Percentiles rank a stretch among this genome's conserved stretches.
These are phyloP conservation scores for Euclidium syriacum DNA, from an alignment of 345 rosid species.

Conservation along the genomic window DNA sequence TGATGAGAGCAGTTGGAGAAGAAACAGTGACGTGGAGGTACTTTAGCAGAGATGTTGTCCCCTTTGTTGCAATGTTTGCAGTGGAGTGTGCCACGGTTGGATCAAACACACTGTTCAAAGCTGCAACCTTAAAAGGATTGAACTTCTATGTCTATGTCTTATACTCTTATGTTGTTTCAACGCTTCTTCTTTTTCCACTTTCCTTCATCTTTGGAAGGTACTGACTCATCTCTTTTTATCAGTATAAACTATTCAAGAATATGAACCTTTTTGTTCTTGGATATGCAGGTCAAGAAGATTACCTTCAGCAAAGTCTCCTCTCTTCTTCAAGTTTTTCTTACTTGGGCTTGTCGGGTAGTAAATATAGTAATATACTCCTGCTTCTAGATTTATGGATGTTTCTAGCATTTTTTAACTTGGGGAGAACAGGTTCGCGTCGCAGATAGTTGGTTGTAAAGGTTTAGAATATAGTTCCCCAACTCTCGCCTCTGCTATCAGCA, in stretches of 20 bases:
- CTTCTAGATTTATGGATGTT: background rate
- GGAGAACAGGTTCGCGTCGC: background rate
- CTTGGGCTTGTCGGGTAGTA: constrained; percentile 31
- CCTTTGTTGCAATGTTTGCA: constrained; percentile 28
- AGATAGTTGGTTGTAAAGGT: constrained; percentile 4
- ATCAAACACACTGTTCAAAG: constrained; percentile 31
- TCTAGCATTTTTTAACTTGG: background rate
- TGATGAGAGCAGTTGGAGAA: background rate
- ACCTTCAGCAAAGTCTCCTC: constrained; percentile 21
- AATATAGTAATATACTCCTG: background rate
- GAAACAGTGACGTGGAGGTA: constrained; percentile 8
- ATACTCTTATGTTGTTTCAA: constrained; percentile 19
- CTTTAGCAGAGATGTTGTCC: constrained; percentile 21
- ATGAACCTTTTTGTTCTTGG: background rate
- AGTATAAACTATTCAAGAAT: background rate
- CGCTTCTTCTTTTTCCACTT: constrained; percentile 26
- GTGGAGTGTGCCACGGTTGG: constrained; percentile 26
- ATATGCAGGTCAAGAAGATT: constrained; percentile 16
- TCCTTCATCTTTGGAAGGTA: constrained; percentile 16
- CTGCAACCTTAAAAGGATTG: constrained; percentile 32
- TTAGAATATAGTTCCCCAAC: constrained; percentile 14
- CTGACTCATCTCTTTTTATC: background rate
- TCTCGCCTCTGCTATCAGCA: constrained; percentile 19
- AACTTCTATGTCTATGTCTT: constrained; percentile 29
- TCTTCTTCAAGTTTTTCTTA: constrained; percentile 28